Conservation (phyloP, 257 asterid species). For the Ajuga chamaepitys region DNA sequence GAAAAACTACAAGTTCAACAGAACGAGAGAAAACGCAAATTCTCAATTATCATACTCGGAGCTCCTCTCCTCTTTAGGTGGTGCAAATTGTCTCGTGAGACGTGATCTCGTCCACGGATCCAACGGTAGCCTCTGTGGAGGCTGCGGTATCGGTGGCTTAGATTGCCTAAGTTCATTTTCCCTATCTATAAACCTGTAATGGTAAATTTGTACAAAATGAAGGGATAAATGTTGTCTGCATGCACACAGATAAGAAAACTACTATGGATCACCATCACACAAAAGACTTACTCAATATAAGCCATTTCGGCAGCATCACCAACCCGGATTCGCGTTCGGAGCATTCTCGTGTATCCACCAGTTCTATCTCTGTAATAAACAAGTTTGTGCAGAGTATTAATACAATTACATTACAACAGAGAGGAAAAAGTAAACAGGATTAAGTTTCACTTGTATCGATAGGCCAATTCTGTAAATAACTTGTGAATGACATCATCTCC, state of each 20-base stretch:
- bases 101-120: conserved; percentile 98
- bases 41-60: conserved; percentile 38
- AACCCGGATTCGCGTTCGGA: conserved; percentile 80
- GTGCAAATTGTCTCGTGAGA: conserved; percentile 75
- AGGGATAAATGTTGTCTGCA: no score
- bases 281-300: conserved; percentile 65
- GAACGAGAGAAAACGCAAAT: no score
- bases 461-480: conserved; percentile 84
- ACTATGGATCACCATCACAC: no score
- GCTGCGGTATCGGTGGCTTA: conserved; percentile 76
- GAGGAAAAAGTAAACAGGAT: neutral
- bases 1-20: no score
- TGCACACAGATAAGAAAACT: no score
- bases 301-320: conserved; percentile 98
- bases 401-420: neutral
- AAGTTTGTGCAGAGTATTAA: neutral
- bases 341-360: conserved; percentile 96
- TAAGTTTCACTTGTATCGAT: conserved; percentile 76
- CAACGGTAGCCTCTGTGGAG: conserved; percentile 55
- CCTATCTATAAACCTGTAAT: conserved; percentile 79
- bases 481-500: conserved; percentile 95
- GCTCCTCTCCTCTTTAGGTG: conserved; percentile 71
- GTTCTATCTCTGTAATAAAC: conserved; percentile 46
- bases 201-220: neutral
- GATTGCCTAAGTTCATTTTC: conserved; percentile 89